Percentiles rank a stretch among this genome's conserved stretches.
Evolutionary conservation across 371 early-diverging fungal genomes (phyloP).

Genomic region (Choanephora cucurbitarum): DNA sequence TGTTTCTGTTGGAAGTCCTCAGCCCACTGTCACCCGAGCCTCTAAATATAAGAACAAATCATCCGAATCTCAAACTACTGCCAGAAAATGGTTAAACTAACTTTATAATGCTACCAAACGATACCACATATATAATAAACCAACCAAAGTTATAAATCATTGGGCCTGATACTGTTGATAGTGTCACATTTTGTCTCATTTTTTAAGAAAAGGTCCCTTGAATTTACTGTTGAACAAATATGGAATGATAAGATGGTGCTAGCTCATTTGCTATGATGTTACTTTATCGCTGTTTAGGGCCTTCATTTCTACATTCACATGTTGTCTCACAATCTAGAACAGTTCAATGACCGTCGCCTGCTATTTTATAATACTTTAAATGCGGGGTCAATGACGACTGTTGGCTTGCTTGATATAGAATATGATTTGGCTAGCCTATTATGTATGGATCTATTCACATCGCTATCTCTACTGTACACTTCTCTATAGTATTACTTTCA

Average conservation of each 20-base stretch:
- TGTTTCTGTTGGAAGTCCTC: not conserved
- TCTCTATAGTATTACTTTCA: too few species aligned
- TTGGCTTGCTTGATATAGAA: constrained; percentile 25
- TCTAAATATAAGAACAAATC: constrained; percentile 8
- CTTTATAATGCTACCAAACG: too few species aligned
- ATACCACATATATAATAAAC: too few species aligned
- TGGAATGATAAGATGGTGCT: not conserved
- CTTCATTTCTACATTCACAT: not conserved
- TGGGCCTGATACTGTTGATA: too few species aligned
- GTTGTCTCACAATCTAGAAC: not conserved
- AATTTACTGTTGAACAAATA: not conserved
- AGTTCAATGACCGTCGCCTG: not conserved
- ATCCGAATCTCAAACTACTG: not conserved
- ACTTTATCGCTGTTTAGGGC: too few species aligned
- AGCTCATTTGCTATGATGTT: too few species aligned
- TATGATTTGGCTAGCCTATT: constrained; percentile 23
- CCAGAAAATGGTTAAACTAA: constrained; percentile 24
- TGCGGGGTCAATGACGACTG: constrained; percentile 19
- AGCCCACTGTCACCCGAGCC: constrained; percentile 6
- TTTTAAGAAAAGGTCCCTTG: not conserved
- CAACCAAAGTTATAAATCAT: too few species aligned
- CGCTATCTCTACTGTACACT: constrained; percentile 21
- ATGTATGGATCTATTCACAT: constrained; percentile 21
- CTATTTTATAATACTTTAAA: not conserved
- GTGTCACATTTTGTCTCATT: not conserved